phyloP scores from a whole-genome alignment of 2,329 filamentous ascomycete species.

The Aspergillus unguis region DNA sequence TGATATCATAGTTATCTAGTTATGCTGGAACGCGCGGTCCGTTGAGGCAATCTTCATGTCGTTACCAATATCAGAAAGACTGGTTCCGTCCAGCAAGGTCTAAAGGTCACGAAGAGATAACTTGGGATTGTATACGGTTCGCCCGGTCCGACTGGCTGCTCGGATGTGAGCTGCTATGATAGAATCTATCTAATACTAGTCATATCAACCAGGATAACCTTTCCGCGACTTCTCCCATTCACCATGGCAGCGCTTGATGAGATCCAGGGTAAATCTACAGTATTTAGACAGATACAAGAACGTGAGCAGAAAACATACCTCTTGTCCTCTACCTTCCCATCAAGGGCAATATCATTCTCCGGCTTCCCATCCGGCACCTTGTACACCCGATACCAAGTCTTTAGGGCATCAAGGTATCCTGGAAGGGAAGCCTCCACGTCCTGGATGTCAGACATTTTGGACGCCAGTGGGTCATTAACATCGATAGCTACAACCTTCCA shows the following conservation, averaged over 20 bases:
- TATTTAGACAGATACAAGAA: neutral
- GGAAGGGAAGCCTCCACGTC: neutral
- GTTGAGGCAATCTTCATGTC: too few relatives aligned
- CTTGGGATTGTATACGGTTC: neutral
- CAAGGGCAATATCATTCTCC: neutral
- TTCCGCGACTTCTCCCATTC: neutral
- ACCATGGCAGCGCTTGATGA: neutral
- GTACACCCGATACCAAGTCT: neutral
- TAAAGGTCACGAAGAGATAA: neutral
- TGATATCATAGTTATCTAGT: too few relatives aligned
- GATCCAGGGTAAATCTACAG: neutral
- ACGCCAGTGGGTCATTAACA: constrained; percentile 1
- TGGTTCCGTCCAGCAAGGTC: too few relatives aligned
- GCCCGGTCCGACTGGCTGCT: neutral
- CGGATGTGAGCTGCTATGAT: too few relatives aligned
- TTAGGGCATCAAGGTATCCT: neutral
- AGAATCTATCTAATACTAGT: too few relatives aligned
- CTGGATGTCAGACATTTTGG: neutral
- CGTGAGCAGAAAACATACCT: neutral
- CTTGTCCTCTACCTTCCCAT: neutral
- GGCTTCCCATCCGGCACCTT: neutral
- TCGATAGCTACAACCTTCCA: constrained; percentile 6
- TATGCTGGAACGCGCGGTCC: too few relatives aligned
- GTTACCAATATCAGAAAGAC: too few relatives aligned
- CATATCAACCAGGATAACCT: neutral